Conservation (phyloP, 352 stramenopile species). For the Pythium aristosporum region DNA sequence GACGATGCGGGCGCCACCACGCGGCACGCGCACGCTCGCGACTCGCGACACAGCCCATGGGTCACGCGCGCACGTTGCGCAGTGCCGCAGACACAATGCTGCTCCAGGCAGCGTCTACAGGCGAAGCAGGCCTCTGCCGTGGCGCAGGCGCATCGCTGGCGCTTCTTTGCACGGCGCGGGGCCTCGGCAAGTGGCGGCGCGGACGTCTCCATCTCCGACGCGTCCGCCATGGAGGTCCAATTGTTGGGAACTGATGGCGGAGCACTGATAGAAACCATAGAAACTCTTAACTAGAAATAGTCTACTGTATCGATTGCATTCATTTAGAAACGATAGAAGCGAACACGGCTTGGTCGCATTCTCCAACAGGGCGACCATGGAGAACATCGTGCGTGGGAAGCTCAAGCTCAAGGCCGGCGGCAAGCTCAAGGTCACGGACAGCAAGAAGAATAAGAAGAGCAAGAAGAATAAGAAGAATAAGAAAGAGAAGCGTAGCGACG, state of each 20-base stretch:
- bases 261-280: conserved; percentile 24
- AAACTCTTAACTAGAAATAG: neutral
- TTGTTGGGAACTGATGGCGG: conserved; percentile 7
- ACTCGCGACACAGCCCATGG: conserved; percentile 48
- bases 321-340: conserved; percentile 13
- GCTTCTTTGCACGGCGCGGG: conserved; percentile 15
- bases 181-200: neutral
- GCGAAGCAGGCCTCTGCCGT: conserved; percentile 46
- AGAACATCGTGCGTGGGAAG: conserved; percentile 82
- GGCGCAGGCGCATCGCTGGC: conserved; percentile 45
- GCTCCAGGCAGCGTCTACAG: conserved; percentile 58
- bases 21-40: conserved; percentile 58
- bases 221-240: neutral
- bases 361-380: too few species aligned
- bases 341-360: too few species aligned
- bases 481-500: conserved; percentile 26
- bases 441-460: conserved; percentile 48
- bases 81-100: conserved; percentile 52
- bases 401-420: conserved; percentile 73
- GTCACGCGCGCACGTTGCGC: conserved; percentile 19
- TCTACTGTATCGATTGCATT: neutral
- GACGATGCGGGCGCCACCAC: conserved; percentile 21
- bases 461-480: conserved; percentile 51
- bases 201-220: neutral
- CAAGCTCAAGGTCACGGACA: conserved; percentile 60